Evolutionary conservation across 2,329 filamentous ascomycete species (phyloP).

Genomic region (Graphilbum fragrans): DNA sequence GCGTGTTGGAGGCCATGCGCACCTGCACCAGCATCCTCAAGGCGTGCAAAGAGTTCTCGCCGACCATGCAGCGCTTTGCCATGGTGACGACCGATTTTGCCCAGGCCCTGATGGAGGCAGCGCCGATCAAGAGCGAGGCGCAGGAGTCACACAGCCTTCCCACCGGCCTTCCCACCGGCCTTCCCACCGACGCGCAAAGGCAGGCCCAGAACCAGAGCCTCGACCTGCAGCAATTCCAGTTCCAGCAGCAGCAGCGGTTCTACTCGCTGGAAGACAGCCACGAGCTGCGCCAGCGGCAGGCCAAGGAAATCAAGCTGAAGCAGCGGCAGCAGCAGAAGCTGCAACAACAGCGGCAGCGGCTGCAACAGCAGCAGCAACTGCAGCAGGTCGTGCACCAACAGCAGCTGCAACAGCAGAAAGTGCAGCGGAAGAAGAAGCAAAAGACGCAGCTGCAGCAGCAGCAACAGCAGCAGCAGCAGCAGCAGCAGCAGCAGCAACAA

Average conservation of each 20-base stretch:
- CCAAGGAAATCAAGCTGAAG: background rate
- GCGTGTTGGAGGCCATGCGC: conserved; percentile 4
- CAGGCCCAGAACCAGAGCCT: background rate
- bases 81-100: conserved; percentile 9
- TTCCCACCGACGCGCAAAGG: background rate
- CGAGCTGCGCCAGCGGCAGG: background rate
- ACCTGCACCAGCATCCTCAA: conserved; percentile 7
- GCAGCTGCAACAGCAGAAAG: background rate
- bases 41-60: conserved; percentile 9
- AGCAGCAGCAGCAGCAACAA: background rate
- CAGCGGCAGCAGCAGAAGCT: background rate
- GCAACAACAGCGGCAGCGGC: background rate
- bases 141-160: too few species aligned
- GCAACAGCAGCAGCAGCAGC: background rate
- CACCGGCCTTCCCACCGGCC: background rate
- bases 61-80: conserved; percentile 10
- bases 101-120: conserved; percentile 3
- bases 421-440: background rate
- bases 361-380: background rate
- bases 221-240: background rate
- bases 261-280: background rate
- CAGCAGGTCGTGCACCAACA: background rate
- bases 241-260: background rate
- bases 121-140: background rate
- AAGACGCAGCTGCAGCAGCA: background rate